Evolutionary conservation across 2,329 filamentous ascomycete species (phyloP).

Genomic region (Aspergillus sp.): DNA sequence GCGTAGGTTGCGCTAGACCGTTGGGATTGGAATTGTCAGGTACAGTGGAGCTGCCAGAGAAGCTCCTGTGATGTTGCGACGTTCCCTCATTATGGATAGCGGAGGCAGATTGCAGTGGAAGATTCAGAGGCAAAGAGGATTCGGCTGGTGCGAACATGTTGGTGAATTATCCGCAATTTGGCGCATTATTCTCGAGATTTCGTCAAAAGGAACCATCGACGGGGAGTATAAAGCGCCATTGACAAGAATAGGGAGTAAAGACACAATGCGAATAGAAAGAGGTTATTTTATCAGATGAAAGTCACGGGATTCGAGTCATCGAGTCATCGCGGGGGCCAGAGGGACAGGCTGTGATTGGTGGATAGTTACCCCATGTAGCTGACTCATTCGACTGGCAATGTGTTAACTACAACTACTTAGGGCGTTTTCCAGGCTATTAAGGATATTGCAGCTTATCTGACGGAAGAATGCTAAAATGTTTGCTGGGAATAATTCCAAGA

Average conservation of each 20-base stretch:
- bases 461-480: no score
- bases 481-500: no score
- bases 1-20: slow-evolving; percentile 4
- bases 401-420: no score
- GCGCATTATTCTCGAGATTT: neutral
- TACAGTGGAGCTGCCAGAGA: neutral
- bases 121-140: neutral
- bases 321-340: neutral
- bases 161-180: neutral
- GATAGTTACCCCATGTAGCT: neutral
- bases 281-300: neutral
- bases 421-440: no score
- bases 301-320: neutral
- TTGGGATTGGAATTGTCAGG: slow-evolving; percentile 1
- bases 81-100: neutral
- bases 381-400: neutral
- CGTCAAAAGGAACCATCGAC: no score
- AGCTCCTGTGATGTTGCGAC: neutral
- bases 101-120: neutral
- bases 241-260: neutral
- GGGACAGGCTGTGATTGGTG: neutral
- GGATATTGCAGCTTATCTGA: no score
- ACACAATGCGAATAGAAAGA: neutral
- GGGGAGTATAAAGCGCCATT: neutral
- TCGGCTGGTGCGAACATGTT: neutral